Base-by-base conservation (phyloP, 75 land plant genomes). In the Sequoia sempervirens region DNA sequence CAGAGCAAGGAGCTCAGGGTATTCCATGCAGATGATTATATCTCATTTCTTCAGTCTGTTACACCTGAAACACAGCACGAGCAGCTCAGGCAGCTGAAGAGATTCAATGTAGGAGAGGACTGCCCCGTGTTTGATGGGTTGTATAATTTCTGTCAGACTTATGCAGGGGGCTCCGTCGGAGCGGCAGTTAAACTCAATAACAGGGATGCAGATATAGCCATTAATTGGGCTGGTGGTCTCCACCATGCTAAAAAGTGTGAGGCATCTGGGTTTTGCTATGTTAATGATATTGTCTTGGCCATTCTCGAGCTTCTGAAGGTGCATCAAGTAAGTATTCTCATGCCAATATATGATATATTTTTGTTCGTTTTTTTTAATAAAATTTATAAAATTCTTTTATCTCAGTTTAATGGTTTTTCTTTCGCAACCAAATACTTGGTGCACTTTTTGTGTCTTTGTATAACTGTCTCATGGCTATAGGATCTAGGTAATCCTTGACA, bases 201-300 rank as follows among this genome's bases (percentile, higher is more conserved):
- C 23, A 82, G 80, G 11, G 87, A 89, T 40, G 80, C 91, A 4
- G 91, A 90, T 47, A 90, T 90, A 75, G 88, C 91, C 38, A 88
- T 90, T 28, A 90, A 90, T 79, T 90, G 92, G 92, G 82, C 92
- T 30, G 92, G 92, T 11, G 92, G 92, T 8, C 82, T 90, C 17
- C 92, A 90, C 54, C 92, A 90, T 80, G 92, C 92, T 30, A 90
- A 90, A 85, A 90, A 89, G 86, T 86, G 91, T 68, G 92, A 90
- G 84, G 92, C 92, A 45, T 90, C 91, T 28, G 91, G 91, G 2
- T 90, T 90, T 80, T 90, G 91, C 80, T 90, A 90, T 50, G 90
- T 90, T 18, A 90, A 90, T 75, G 92, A 90, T 50, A 89, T 90
- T 81, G 92, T 90, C 38, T 84, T 90, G 28, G 92, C 88, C 50